These are phyloP conservation scores for Penium margaritaceum DNA, from an alignment of 139 green algal genomes.

Conservation along the genomic window DNA sequence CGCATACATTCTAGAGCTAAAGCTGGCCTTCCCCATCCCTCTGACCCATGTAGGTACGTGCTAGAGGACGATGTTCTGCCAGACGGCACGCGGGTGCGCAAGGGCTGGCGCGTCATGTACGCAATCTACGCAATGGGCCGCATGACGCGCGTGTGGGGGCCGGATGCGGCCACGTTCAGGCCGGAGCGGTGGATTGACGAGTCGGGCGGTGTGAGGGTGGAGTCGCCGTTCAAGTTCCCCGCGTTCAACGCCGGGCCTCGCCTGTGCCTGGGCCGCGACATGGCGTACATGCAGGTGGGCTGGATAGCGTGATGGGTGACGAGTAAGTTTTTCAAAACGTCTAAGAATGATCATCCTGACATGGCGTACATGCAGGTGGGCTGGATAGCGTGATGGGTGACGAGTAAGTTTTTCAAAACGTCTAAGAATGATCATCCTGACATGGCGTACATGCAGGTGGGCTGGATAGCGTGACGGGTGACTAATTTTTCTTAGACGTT, in stretches of 20 bases:
- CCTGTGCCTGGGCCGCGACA: conserved; percentile 31
- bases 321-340: no score
- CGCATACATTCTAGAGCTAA: no score
- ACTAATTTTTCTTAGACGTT: no score
- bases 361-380: conserved; percentile 34
- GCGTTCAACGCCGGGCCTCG: conserved; percentile 30
- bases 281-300: conserved; percentile 33
- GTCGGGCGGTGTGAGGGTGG: background rate
- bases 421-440: no score
- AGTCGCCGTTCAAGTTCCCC: conserved; percentile 34
- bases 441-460: conserved; percentile 32
- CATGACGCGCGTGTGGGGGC: conserved; percentile 11
- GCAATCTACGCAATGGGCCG: conserved; percentile 26
- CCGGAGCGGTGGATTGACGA: conserved; percentile 23
- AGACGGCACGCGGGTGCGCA: conserved; percentile 3
- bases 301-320: no score
- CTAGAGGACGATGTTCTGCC: conserved; percentile 18
- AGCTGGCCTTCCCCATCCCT: no score
- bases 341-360: no score
- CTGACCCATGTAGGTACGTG: conserved; percentile 10
- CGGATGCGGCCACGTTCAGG: conserved; percentile 13
- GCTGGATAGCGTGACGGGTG: no score
- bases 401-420: no score
- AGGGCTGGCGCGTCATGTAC: conserved; percentile 4
- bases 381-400: no score